Base-by-base conservation (phyloP, 2,329 filamentous ascomycete genomes). In the Zasmidium citrigriseum region DNA sequence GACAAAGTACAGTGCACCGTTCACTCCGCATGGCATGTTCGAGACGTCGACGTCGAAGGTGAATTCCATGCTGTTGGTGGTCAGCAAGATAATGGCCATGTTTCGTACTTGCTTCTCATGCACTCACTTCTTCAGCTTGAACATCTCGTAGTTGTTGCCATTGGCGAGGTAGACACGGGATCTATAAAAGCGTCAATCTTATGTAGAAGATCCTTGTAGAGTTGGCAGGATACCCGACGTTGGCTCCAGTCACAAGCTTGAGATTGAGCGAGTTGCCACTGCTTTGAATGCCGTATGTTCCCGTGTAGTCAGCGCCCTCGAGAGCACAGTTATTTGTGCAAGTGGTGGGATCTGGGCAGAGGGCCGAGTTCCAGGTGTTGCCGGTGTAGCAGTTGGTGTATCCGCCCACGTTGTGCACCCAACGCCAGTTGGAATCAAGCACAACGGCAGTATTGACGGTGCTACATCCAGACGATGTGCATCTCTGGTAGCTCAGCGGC, bases 11-110 rank as follows among this genome's bases (percentile, higher is more conserved):
- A 90, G 76, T 49, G 87, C 87, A 56, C 87, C 88, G 74, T 91
- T 81, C 80, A 90, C 76, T 61, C 88, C 88, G 68, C 88, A 90
- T 60, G 83, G 82, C 22, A 89, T 77, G 67, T 82, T 82, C 45
- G 86, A 88, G 45, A 89, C 83, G 70, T 90, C 87, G 23, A 89
- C 87, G 55, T 89, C 87, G 62, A 90, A 89, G 57, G 85, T 86
- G 76, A 90, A 86, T 73, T 90, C 87, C 69, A 86, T 82, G 74
- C n/a, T n/a, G n/a, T 7, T 34, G 27, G 14, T 7, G 14, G 14
- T 34, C 14, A 34, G 27, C 14, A 7, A 34, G 14, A 34, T 14
- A 34, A 7, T 7, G 27, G 14, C 27, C 27, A 14, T 34, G 27
- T 7, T 34, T 34, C 27, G 7, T 34, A 34, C 27, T 34, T 7